Base-by-base conservation (phyloP, 208 protist species). In the Angomonas ambiguus region DNA sequence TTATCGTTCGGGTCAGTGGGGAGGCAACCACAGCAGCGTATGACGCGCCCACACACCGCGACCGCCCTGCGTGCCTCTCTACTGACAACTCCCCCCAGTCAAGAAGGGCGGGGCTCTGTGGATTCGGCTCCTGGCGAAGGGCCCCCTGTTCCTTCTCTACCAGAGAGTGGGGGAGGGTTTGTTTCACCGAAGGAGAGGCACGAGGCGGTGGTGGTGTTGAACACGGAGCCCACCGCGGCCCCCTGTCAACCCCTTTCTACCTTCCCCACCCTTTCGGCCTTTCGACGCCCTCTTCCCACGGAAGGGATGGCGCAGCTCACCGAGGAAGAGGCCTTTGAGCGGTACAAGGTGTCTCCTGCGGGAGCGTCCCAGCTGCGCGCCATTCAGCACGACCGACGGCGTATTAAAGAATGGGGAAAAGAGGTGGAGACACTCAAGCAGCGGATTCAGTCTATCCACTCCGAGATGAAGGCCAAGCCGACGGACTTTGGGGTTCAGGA, bases 271-370 rank as follows among this genome's bases (percentile, higher is more conserved):
- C 27, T 59, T 5, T 30, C 25, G 25, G 6, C 5, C 25, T 34
- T 34, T 18, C 53, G 53, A 35, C 25, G 11, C 5, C 11, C 25
- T 2, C 24, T 25, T 5, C 4, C 5, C 53, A 6, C 66, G 28
- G 45, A 34, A 25, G 25, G 5, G 8, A 13, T 45, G 24, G 27
- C 35, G 10, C 24, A 51, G 18, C 42, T 45, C 16, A 31, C 22
- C 51, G 65, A 70, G 65, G 69, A 67, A 18, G 69, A 58, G 63
- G 82, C 83, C 18, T 94, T 90, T 69, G 84, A 91, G 63, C 48
- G 62, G 8, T 94, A 80, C 72, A 94, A 94, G 71, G 16, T 27
- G n/a, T 82, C 76, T 27, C 25, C 55, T 6, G 62, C 35, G 1
- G 78, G 69, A 5, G 32, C 31, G 13, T 42, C 38, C 42, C 65